Percentiles rank a stretch among this genome's conserved stretches.
Conservation (phyloP, 1,139 yeast species). For the Diutina pseudorugosa region DNA sequence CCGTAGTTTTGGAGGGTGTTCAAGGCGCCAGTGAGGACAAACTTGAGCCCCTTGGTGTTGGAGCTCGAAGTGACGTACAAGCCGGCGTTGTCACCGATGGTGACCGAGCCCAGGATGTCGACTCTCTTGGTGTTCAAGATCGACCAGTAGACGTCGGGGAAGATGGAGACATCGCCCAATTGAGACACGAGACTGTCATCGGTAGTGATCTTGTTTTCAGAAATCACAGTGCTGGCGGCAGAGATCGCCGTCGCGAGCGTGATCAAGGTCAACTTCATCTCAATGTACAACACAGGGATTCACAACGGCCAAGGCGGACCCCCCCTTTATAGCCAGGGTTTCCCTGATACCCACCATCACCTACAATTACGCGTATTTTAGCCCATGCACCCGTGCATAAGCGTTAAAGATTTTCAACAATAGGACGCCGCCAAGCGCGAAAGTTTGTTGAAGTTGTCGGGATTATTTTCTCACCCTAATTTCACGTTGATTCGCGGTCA, state of each 20-base stretch:
- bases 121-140: not conserved
- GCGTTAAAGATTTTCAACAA: not conserved
- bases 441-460: not conserved
- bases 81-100: not conserved
- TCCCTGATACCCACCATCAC: not conserved
- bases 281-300: not conserved
- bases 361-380: not conserved
- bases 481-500: not conserved
- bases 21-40: not conserved
- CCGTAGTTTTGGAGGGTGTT: slow-evolving; percentile 1
- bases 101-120: not conserved
- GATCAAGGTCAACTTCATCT: not conserved
- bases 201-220: not conserved
- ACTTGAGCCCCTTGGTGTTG: not conserved
- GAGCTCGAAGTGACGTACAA: not conserved
- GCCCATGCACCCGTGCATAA: not conserved
- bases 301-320: not conserved
- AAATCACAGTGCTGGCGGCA: not conserved
- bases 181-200: not conserved
- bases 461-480: not conserved
- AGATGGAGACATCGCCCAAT: not conserved
- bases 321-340: not conserved
- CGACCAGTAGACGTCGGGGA: not conserved
- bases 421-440: not conserved
- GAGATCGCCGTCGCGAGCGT: not conserved